Evolutionary conservation across 2,329 filamentous ascomycete species (phyloP).

Genomic region (Alternaria postmessia): DNA sequence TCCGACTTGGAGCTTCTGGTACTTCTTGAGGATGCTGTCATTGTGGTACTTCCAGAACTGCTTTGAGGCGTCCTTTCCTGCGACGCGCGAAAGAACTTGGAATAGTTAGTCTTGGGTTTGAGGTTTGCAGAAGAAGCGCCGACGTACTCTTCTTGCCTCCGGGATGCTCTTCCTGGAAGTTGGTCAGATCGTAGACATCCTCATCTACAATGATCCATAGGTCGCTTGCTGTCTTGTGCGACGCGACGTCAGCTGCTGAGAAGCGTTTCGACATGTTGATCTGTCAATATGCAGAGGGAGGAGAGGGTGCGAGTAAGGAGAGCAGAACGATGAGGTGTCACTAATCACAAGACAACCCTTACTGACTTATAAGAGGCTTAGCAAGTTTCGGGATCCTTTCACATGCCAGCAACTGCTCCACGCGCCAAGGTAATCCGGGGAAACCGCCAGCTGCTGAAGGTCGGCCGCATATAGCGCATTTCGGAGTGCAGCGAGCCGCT

Average conservation of each 20-base stretch:
- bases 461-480: slow-evolving; percentile 36
- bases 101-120: slow-evolving; percentile 21
- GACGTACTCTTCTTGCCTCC: slow-evolving; percentile 76
- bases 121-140: not conserved
- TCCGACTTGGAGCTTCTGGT: slow-evolving; percentile 67
- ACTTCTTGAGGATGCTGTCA: slow-evolving; percentile 68
- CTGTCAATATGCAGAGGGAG: slow-evolving; percentile 11
- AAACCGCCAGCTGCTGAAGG: slow-evolving; percentile 27
- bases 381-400: slow-evolving; percentile 41
- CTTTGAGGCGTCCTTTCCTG: slow-evolving; percentile 72
- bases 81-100: slow-evolving; percentile 69
- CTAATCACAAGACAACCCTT: slow-evolving; percentile 29
- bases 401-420: slow-evolving; percentile 43
- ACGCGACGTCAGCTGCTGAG: slow-evolving; percentile 82
- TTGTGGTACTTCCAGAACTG: slow-evolving; percentile 74
- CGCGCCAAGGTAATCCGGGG: slow-evolving; percentile 42
- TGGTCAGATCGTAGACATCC: slow-evolving; percentile 94
- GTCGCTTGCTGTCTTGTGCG: slow-evolving; percentile 86
- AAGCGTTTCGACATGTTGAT: slow-evolving; percentile 84
- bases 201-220: slow-evolving; percentile 92
- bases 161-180: slow-evolving; percentile 60
- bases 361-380: slow-evolving; percentile 35
- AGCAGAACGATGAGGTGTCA: slow-evolving; percentile 3
- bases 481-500: slow-evolving; percentile 29
- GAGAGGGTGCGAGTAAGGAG: not conserved